Base-by-base conservation (phyloP, 805 yeast species). In the Candida qinlingensis region DNA sequence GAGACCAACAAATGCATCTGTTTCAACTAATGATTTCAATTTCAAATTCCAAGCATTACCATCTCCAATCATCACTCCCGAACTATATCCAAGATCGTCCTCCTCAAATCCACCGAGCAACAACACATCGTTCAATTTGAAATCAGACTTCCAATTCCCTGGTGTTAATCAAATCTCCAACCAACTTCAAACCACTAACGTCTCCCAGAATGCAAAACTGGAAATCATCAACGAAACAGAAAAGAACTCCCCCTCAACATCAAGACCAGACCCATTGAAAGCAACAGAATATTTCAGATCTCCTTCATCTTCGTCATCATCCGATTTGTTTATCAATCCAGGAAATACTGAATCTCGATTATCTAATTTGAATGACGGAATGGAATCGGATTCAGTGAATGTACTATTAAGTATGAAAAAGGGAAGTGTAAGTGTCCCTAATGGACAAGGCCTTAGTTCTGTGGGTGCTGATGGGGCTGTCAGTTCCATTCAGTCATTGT, bases 31-130 rank as follows among this genome's bases (percentile, higher is more conserved):
- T n/a, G 47, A 44, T 26, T 38, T 39, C 28, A 40, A 34, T 31
- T 25, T 41, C 43, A 47, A 46, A 27, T 49, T 54, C 27, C 55
- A 55, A 33, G 37, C 58, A 2, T 42, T 61, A 7, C 63, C 63
- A 4, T 58, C 62, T 1, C 64, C 64, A 2, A 47, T 57, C 34
- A 59, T 61, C 12, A 59, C 64, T 1, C 63, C 64, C 36, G 64
- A 61, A 50, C 38, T 59, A 28, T 33, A 41, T 19, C 47, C 51
- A n/a, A 47, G 33, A 26, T 13, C 49, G 33, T 45, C 40, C 11
- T 26, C 40, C 9, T 45, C 47, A 13, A 37, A 37, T n/a, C 36
- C 48, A 38, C 33, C 38, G 31, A 29, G 35, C 10, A 37, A 40
- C 35, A 44, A 48, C 39, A 31, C 35, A 42, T 8, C 33, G 9